Conservation (phyloP, 2,329 filamentous ascomycete species). For the Escovopsis sp. region DNA sequence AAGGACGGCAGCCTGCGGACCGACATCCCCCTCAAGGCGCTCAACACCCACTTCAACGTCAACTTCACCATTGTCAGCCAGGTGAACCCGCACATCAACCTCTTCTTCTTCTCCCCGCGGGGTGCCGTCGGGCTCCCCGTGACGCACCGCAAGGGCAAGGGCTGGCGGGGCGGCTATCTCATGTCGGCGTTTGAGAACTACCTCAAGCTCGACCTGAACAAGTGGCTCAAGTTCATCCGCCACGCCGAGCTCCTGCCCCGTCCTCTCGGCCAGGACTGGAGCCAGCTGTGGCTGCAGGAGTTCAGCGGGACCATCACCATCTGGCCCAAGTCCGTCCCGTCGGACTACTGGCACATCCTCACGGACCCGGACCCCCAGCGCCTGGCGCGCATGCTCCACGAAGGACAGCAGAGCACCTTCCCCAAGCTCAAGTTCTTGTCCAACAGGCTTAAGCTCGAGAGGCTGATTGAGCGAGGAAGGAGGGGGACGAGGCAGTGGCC, state of each 20-base stretch:
- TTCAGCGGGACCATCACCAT: slow-evolving; percentile 94
- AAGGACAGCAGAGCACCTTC: slow-evolving; percentile 78
- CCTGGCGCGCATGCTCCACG: slow-evolving; percentile 76
- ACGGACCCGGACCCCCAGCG: slow-evolving; percentile 64
- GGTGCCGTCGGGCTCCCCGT: slow-evolving; percentile 87
- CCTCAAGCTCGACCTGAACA: slow-evolving; percentile 89
- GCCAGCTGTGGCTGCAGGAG: slow-evolving; percentile 85
- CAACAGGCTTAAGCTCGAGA: slow-evolving; percentile 76
- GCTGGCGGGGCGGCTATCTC: slow-evolving; percentile 91
- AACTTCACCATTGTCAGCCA: slow-evolving; percentile 84
- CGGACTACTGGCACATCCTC: slow-evolving; percentile 77
- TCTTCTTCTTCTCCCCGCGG: slow-evolving; percentile 95
- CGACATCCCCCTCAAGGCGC: slow-evolving; percentile 84
- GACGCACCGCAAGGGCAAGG: slow-evolving; percentile 81
- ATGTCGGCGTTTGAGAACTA: slow-evolving; percentile 88
- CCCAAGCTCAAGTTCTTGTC: slow-evolving; percentile 83
- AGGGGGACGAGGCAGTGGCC: slow-evolving; percentile 35
- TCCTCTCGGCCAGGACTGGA: slow-evolving; percentile 90
- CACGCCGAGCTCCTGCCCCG: slow-evolving; percentile 85
- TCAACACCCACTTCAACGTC: slow-evolving; percentile 96
- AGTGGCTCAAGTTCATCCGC: slow-evolving; percentile 91
- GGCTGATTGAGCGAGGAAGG: slow-evolving; percentile 45
- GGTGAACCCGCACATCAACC: slow-evolving; percentile 94
- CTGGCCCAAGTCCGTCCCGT: slow-evolving; percentile 69
- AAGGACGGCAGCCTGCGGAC: slow-evolving; percentile 92